These are phyloP conservation scores for Pyrenochaeta sp. DNA, from an alignment of 2,329 filamentous ascomycete species.

Conservation along the genomic window DNA sequence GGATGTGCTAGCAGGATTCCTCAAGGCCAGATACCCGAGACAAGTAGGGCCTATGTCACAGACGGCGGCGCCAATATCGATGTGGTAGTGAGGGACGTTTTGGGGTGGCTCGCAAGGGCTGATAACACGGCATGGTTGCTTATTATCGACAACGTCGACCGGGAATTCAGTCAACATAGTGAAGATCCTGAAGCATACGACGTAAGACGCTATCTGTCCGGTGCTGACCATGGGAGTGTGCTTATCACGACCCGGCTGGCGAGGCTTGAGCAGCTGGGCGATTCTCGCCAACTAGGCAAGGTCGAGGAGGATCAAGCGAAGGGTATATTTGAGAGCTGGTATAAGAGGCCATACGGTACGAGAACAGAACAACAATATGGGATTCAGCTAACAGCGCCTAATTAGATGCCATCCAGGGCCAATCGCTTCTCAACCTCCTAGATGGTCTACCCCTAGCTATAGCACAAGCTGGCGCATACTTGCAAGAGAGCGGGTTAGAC, in stretches of 20 bases:
- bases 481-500: constrained; percentile 24
- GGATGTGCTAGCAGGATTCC: constrained; percentile 24
- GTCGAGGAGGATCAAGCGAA: constrained; percentile 15
- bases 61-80: constrained; percentile 12
- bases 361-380: constrained; percentile 3
- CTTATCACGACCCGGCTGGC: constrained; percentile 26
- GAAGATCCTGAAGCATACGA: constrained; percentile 22
- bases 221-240: constrained; percentile 26
- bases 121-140: constrained; percentile 27
- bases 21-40: constrained; percentile 18
- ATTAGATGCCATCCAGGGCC: constrained; percentile 14
- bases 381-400: constrained; percentile 7
- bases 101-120: constrained; percentile 21
- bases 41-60: constrained; percentile 17
- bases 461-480: constrained; percentile 28
- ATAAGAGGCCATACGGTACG: constrained; percentile 19
- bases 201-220: constrained; percentile 20
- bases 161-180: constrained; percentile 10
- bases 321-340: constrained; percentile 26
- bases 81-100: constrained; percentile 25
- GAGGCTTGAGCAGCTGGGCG: constrained; percentile 22
- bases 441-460: constrained; percentile 33
- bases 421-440: constrained; percentile 19
- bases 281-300: constrained; percentile 19
- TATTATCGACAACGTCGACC: constrained; percentile 30